These are phyloP conservation scores for Fusarium haematococcum DNA, from an alignment of 2,329 filamentous ascomycete genomes.

Conservation along the genomic window DNA sequence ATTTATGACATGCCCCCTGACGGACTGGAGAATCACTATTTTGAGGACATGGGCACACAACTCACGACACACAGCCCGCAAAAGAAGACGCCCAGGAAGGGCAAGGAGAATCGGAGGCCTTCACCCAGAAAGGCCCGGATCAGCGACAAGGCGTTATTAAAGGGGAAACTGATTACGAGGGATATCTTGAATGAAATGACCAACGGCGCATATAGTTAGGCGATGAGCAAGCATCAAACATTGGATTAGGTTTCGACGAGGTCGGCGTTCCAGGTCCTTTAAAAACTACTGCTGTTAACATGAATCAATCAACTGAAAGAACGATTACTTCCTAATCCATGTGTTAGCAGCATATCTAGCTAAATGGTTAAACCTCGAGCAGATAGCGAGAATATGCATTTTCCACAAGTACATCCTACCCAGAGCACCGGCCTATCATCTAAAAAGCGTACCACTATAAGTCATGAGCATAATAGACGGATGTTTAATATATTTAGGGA, in stretches of 20 bases:
- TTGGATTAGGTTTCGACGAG: slow-evolving; percentile 30
- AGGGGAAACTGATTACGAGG: slow-evolving; percentile 75
- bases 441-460: too few species aligned
- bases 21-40: slow-evolving; percentile 75
- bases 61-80: slow-evolving; percentile 50
- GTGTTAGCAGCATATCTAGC: too few species aligned
- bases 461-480: too few species aligned
- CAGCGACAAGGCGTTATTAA: slow-evolving; percentile 72
- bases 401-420: too few species aligned
- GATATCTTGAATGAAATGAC: slow-evolving; percentile 83
- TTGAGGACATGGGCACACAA: slow-evolving; percentile 69
- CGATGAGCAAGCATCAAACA: not conserved
- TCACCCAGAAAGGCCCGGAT: slow-evolving; percentile 68
- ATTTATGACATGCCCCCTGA: slow-evolving; percentile 76
- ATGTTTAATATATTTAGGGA: too few species aligned
- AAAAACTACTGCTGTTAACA: slow-evolving; percentile 47
- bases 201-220: slow-evolving; percentile 54
- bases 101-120: slow-evolving; percentile 60
- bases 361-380: too few species aligned
- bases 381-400: too few species aligned
- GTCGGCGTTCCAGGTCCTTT: slow-evolving; percentile 40
- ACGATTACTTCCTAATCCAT: not conserved
- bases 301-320: not conserved
- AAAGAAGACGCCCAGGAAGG: slow-evolving; percentile 48
- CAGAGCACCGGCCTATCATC: too few species aligned